These are phyloP conservation scores for Oleoguttula mirabilis DNA, from an alignment of 495 filamentous ascomycete genomes.

Conservation along the genomic window DNA sequence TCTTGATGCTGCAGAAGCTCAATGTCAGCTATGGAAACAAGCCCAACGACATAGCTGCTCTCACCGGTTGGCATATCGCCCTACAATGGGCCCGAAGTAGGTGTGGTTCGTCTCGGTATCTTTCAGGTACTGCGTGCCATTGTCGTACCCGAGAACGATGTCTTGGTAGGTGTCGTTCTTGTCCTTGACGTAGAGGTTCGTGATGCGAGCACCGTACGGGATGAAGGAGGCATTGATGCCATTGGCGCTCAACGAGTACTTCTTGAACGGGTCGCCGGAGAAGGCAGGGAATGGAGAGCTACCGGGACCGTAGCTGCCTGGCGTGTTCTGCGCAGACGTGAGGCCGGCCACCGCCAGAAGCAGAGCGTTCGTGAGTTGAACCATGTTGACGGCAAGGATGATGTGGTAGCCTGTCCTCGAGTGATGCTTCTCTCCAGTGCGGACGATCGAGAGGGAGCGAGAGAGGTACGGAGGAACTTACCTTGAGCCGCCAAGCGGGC, in stretches of 20 bases:
- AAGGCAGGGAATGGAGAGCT: conserved; percentile 13
- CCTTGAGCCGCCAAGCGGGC: background rate
- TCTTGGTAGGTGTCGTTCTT: conserved; percentile 50
- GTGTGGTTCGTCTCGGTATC: conserved; percentile 49
- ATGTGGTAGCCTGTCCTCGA: background rate
- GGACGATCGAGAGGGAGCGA: background rate
- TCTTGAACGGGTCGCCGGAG: conserved; percentile 33
- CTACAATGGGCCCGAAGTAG: conserved; percentile 61
- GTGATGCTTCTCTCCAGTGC: background rate
- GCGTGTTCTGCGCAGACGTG: conserved; percentile 4
- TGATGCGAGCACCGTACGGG: conserved; percentile 62
- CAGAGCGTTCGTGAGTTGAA: conserved; percentile 5
- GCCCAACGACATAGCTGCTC: background rate
- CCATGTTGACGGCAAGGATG: conserved; percentile 2
- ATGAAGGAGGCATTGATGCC: conserved; percentile 62
- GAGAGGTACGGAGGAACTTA: background rate
- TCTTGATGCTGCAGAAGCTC: conserved; percentile 50
- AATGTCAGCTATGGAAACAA: background rate
- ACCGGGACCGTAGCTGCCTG: background rate
- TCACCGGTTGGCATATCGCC: conserved; percentile 59
- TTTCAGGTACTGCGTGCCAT: conserved; percentile 50
- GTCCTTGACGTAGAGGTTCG: conserved; percentile 59
- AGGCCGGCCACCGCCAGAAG: conserved; percentile 13
- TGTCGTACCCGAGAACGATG: conserved; percentile 65
- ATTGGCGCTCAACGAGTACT: conserved; percentile 57